A percentile compares a stretch with the other conserved stretches of the same genome.
Evolutionary conservation across 352 stramenopile species (phyloP).

Genomic region (Globisporangium abappressorium): DNA sequence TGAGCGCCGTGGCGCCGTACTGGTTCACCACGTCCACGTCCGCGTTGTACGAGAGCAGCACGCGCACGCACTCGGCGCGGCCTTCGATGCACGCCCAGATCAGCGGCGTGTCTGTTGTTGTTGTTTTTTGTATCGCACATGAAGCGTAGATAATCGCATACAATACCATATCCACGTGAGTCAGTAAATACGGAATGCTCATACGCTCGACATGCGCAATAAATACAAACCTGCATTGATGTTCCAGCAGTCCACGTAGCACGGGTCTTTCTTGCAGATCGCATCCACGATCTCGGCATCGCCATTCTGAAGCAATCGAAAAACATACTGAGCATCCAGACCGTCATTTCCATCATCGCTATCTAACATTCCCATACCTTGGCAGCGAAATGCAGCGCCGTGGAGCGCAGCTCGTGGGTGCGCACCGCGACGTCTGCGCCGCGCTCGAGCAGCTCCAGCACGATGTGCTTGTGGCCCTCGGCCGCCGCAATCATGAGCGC

Average conservation of each 20-base stretch:
- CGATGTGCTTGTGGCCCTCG: slow-evolving; percentile 61
- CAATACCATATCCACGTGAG: neutral
- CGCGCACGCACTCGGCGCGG: slow-evolving; percentile 55
- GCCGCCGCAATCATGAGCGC: slow-evolving; percentile 81
- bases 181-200: neutral
- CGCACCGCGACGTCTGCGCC: slow-evolving; percentile 59
- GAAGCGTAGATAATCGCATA: neutral
- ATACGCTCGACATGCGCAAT: neutral
- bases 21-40: slow-evolving; percentile 73
- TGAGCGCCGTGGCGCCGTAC: slow-evolving; percentile 60
- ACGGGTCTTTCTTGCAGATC: slow-evolving; percentile 59
- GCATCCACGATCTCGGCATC: slow-evolving; percentile 61
- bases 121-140: neutral
- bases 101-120: slow-evolving; percentile 53
- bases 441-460: slow-evolving; percentile 48
- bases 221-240: slow-evolving; percentile 44
- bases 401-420: slow-evolving; percentile 74
- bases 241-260: slow-evolving; percentile 65
- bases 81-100: slow-evolving; percentile 85
- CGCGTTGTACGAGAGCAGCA: slow-evolving; percentile 55
- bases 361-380: slow-evolving; percentile 36
- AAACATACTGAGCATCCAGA: slow-evolving; percentile 1
- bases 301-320: slow-evolving; percentile 39
- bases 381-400: slow-evolving; percentile 74
- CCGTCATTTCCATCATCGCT: neutral